Evolutionary conservation across 768 basidiomycete species (phyloP), one percentile per base, ranked within the genome.

Genomic region (Cyathus striatus): DNA sequence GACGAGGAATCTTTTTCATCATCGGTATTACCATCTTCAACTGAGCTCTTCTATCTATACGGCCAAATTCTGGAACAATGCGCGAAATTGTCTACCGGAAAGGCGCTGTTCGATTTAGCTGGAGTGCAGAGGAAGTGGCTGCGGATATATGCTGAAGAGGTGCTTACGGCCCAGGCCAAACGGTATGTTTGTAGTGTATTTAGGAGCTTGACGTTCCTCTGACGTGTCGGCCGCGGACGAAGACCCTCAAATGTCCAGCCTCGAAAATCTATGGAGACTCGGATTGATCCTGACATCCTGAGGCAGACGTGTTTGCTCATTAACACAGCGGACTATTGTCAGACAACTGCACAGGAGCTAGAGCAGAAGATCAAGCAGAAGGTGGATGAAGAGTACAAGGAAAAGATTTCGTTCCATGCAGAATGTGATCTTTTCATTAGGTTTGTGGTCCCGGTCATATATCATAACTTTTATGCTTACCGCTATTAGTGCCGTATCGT

Each of bases 321-420:
- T 56, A 98, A 99, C 55, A 99, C 96, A 0, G 95, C 94, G 1
- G 94, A 98, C 57, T 99, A 98, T 58, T 99, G 96, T 56, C 88
- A 93, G 49, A 81, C 79, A 1, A 99, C 95, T 2, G 90, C 94
- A 1, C 56, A 81, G 16, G 91, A 96, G 91, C 75, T 99, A 22
- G 96, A 98, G 57, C 91, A 95, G 52, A 90, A 90, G 54, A 83
- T 97, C 45, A 80, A 82, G 45, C 82, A 86, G 43, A 90, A 88
- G 55, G 77, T 98, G 40, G 72, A 82, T 41, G 75, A 80, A 0
- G 81, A 83, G 35, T 88, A 76, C 57, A 84, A 80, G 58, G 87
- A 87, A 26, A 84, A 83, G 44, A 69, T 99, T 20, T 82, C 82
- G 1, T 76, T 98, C 38, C 90, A 94, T 50, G 63, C 74, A 0